phyloP scores from a whole-genome alignment of 768 basidiomycete genomes.

The Albatrellus ellisii region DNA sequence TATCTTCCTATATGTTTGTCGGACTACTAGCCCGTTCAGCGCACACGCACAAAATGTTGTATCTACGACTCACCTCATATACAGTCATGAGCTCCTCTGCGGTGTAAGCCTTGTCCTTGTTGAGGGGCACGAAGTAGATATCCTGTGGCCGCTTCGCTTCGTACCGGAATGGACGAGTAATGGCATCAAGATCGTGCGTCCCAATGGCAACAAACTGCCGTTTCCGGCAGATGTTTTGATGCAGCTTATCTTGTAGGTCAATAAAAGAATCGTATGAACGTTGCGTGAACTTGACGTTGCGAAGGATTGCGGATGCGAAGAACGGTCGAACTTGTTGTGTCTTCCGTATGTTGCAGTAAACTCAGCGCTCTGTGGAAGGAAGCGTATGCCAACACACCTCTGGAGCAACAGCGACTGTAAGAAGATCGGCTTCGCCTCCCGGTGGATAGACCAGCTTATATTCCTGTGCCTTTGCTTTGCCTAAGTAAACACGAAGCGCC shows the following conservation, averaged over 20 bases:
- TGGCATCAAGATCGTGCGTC: slow-evolving; percentile 90
- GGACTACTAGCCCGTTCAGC: slow-evolving; percentile 32
- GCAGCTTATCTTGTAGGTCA: slow-evolving; percentile 97
- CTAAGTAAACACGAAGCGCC: slow-evolving; percentile 73
- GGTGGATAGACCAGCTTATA: slow-evolving; percentile 67
- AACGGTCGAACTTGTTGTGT: slow-evolving; percentile 75
- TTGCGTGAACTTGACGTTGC: slow-evolving; percentile 80
- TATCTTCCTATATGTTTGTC: slow-evolving; percentile 88
- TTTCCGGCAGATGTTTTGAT: slow-evolving; percentile 87
- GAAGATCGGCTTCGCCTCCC: slow-evolving; percentile 48
- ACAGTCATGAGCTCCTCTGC: slow-evolving; percentile 87
- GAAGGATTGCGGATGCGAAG: slow-evolving; percentile 84
- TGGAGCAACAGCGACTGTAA: slow-evolving; percentile 55
- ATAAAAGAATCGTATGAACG: slow-evolving; percentile 93
- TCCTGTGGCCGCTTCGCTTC: slow-evolving; percentile 70
- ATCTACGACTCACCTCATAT: slow-evolving; percentile 61
- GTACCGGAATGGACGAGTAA: slow-evolving; percentile 80
- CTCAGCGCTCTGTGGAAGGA: neutral
- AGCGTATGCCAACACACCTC: slow-evolving; percentile 40
- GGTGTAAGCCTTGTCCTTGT: slow-evolving; percentile 65
- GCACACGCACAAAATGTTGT: neutral
- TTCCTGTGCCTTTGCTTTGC: slow-evolving; percentile 47
- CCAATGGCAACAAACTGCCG: slow-evolving; percentile 92
- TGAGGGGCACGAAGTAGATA: slow-evolving; percentile 86
- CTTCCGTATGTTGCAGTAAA: slow-evolving; percentile 28